These are phyloP conservation scores for Spiraea crenata DNA, from an alignment of 331 rosid genomes.

Conservation along the genomic window DNA sequence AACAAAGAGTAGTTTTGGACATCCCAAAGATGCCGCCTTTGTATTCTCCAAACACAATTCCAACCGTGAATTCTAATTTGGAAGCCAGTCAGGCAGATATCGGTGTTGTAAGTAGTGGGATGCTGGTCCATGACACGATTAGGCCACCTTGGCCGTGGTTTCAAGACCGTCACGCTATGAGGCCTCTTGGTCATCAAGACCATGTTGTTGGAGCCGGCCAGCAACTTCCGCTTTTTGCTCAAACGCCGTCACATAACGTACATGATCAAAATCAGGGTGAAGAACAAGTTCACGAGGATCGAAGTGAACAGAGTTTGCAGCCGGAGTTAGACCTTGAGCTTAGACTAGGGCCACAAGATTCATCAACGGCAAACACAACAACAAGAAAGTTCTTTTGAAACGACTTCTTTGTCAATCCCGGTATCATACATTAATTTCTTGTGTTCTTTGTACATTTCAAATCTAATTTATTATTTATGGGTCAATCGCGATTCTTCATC, in stretches of 20 bases:
- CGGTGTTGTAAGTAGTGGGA: too few relatives aligned
- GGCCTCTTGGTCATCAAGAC: neutral
- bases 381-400: constrained; percentile 63
- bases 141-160: constrained; percentile 27
- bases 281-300: constrained; percentile 21
- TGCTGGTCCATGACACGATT: too few relatives aligned
- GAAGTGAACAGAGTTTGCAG: constrained; percentile 17
- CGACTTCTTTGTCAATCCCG: neutral
- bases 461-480: constrained; percentile 11
- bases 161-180: neutral
- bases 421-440: constrained; percentile 4
- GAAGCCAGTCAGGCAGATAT: neutral
- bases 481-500: neutral
- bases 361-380: constrained; percentile 19
- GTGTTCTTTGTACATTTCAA: neutral
- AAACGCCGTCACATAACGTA: constrained; percentile 25
- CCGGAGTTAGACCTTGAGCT: constrained; percentile 69
- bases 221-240: constrained; percentile 48
- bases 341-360: constrained; percentile 59
- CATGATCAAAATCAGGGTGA: constrained; percentile 14
- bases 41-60: constrained; percentile 14
- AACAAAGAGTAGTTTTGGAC: constrained; percentile 13
- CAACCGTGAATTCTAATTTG: constrained; percentile 1
- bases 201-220: constrained; percentile 10
- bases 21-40: constrained; percentile 20